Base-by-base conservation (phyloP, 495 filamentous ascomycete genomes). In the Aspergillus funiculosus region DNA sequence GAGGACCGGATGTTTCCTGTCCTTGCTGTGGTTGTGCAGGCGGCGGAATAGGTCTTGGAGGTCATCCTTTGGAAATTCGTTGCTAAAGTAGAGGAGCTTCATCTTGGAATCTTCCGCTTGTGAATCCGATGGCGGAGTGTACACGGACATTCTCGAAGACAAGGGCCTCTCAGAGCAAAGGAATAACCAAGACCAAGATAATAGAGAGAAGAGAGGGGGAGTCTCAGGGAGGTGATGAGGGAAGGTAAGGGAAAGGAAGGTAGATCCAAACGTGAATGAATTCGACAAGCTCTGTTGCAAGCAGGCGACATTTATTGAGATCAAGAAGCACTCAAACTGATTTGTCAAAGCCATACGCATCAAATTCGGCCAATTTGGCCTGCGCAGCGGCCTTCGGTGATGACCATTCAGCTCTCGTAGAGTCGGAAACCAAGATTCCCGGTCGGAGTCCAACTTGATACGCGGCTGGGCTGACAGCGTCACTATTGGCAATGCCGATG, bases 41-140 rank as follows among this genome's bases (percentile, higher is more conserved):
- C 54, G 44, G 9, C 68, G 68, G 25, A 72, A 60, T 0, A 71
- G 50, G 6, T 54, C 41, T 20, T 52, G 28, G 5, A 72, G 48
- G 40, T 72, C 66, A 31, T 71, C 67, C n/a, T 51, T 47, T 6
- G 64, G 64, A 15, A 66, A 61, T 38, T 66, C 61, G 35, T 71
- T 72, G 54, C 57, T 56, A 46, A 74, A 74, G 49, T 64, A 67
- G 25, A 62, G 21, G n/a, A 72, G 50, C 41, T 48, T 43, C 34
- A 46, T 38, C 31, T 38, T 37, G 32, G 32, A 38, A 30, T 28
- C 19, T 13, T 38, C 43, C 10, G 32, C 21, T 11, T 11, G 24
- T 35, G 43, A 38, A 4, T 22, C 25, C 3, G 43, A 46, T 11
- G 27, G 43, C 2, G 43, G 43, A 28, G 43, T 46, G 22, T 38